Evolutionary conservation across 345 rosid species (phyloP).

Genomic region (Clausena lansium): DNA sequence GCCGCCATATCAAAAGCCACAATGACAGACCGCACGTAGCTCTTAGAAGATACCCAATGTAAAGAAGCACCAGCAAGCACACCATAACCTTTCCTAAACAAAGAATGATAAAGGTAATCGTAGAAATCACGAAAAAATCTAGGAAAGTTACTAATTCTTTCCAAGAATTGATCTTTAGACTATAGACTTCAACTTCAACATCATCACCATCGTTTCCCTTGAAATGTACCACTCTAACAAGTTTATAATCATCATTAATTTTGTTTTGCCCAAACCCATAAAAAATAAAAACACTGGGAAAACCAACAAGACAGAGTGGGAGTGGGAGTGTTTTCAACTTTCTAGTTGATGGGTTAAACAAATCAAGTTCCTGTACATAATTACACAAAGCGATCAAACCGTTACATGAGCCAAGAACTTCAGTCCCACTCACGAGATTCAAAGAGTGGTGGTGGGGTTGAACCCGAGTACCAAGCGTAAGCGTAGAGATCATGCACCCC

Average conservation of each 20-base stretch:
- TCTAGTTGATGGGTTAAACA: slow-evolving; percentile 39
- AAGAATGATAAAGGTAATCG: slow-evolving; percentile 24
- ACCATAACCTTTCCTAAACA: slow-evolving; percentile 34
- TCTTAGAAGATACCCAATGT: slow-evolving; percentile 43
- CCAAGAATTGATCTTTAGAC: slow-evolving; percentile 39
- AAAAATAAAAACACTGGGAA: no score
- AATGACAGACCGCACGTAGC: slow-evolving; percentile 18
- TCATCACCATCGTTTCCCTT: neutral
- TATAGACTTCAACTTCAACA: slow-evolving; percentile 33
- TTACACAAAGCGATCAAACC: slow-evolving; percentile 38
- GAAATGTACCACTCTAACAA: slow-evolving; percentile 36
- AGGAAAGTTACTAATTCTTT: slow-evolving; percentile 30
- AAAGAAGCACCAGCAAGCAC: slow-evolving; percentile 30
- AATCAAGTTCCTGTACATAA: slow-evolving; percentile 23
- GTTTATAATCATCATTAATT: slow-evolving; percentile 29
- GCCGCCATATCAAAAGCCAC: slow-evolving; percentile 28
- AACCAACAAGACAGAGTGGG: no score
- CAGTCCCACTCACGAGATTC: no score
- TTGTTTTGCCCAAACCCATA: slow-evolving; percentile 48
- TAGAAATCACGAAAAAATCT: slow-evolving; percentile 9
- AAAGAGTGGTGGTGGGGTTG: slow-evolving; percentile 19
- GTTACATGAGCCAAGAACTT: slow-evolving; percentile 35
- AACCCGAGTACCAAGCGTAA: no score
- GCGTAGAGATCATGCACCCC: slow-evolving; percentile 17
- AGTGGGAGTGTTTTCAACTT: slow-evolving; percentile 22